Evolutionary conservation across 768 basidiomycete species (phyloP), one percentile per base, ranked within the genome.

Genomic region (Mycena alexandri): DNA sequence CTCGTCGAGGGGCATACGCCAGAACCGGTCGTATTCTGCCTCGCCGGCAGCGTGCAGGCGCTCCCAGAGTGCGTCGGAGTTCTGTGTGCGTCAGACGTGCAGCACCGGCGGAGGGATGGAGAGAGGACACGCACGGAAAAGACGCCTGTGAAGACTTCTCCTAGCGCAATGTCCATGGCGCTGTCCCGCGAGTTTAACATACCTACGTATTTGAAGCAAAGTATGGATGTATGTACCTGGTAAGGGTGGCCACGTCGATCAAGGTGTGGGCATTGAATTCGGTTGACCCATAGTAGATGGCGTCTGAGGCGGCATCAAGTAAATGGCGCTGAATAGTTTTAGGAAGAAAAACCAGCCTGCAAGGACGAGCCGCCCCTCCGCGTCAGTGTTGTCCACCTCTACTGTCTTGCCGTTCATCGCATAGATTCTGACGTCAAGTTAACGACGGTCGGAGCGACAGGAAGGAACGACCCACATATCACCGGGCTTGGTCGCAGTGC

Each of bases 371-470:
- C 93, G 88, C 13, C 92, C 93, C 73, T 93, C 93, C 8, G 93
- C 93, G 75, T 94, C 94, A 0, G 94, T 95, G 76, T 94, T 94
- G 78, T 95, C 93, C 33, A 95, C 86, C 75, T 95, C 93, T 19
- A 95, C 85, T 0, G 91, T 89, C 78, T 94, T 95, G 42, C 94
- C 93, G 71, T 94, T 94, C 91, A 94, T 94, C 7, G 93, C 91
- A 68, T 92, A 92, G 70, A 95, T 72, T 47, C 92, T 94, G 68
- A 2, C 52, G 36, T 17, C 17, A 6, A 9, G 41, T 59, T 33
- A 61, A 33, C 17, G 54, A 41, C 36, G 14, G 53, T 51, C 50
- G 19, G 16, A 11, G 36, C 68, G 29, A 47, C 21, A 12, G 48
- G 14, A 33, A 65, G 42, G 9, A 29, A 21, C 10, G 34, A 76